Conservation (phyloP, 176 grass and related monocot species). For the Microstegium vimineum region DNA sequence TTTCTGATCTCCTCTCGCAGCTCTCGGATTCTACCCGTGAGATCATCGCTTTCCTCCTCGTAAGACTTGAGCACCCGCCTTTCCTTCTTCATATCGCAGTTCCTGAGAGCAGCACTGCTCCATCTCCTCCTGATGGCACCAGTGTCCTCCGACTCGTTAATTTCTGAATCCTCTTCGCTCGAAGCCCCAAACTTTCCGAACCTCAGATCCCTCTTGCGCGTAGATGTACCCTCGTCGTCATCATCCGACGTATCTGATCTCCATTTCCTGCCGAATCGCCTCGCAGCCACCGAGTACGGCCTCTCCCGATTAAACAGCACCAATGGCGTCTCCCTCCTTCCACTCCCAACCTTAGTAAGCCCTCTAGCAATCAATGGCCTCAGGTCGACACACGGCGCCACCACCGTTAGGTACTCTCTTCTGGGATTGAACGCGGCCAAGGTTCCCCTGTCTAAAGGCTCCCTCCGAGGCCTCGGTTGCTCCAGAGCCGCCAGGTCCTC, state of each 20-base stretch:
- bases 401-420: constrained; percentile 22
- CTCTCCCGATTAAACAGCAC: constrained; percentile 33
- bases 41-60: constrained; percentile 36
- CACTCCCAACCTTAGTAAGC: neutral
- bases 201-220: constrained; percentile 15
- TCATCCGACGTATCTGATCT: constrained; percentile 47
- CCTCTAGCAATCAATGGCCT: neutral
- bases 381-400: neutral
- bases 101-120: constrained; percentile 69
- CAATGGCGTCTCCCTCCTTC: neutral
- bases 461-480: neutral
- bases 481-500: constrained; percentile 34
- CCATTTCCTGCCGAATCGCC: constrained; percentile 51
- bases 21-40: constrained; percentile 48
- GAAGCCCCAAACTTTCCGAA: constrained; percentile 33
- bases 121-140: constrained; percentile 50
- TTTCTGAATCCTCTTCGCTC: constrained; percentile 42
- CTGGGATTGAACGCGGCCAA: constrained; percentile 26
- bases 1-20: constrained; percentile 64
- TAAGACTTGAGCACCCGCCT: constrained; percentile 44
- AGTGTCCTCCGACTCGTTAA: constrained; percentile 21
- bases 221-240: constrained; percentile 14
- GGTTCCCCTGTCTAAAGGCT: neutral
- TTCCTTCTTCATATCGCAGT: constrained; percentile 64
- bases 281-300: constrained; percentile 1